Evolutionary conservation across 371 early-diverging fungal species (phyloP).

Genomic region (Saksenaea vasiformis): DNA sequence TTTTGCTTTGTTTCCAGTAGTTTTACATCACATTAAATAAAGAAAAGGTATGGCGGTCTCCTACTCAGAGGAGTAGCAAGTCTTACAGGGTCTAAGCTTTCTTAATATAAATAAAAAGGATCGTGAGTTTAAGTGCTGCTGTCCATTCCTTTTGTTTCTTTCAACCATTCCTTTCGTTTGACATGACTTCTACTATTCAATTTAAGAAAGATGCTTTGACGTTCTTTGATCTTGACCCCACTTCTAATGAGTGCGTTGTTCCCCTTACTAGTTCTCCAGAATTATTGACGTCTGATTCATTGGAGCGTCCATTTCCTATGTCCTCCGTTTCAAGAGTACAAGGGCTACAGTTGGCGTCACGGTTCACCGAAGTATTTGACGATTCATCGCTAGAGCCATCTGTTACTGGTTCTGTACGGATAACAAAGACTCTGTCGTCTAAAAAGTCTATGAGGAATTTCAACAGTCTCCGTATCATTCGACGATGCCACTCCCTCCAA

Average conservation of each 20-base stretch:
- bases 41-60: neutral
- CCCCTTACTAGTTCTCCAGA: slow-evolving; percentile 28
- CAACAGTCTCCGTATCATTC: neutral
- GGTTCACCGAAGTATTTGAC: neutral
- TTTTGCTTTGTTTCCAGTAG: neutral
- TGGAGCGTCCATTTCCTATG: slow-evolving; percentile 27
- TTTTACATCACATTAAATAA: neutral
- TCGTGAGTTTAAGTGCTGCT: slow-evolving; percentile 1
- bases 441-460: neutral
- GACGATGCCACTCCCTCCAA: neutral
- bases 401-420: neutral
- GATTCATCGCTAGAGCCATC: neutral
- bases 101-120: neutral
- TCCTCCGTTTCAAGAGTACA: slow-evolving; percentile 25
- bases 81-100: slow-evolving; percentile 2
- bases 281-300: slow-evolving; percentile 26
- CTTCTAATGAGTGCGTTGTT: slow-evolving; percentile 24
- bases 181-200: slow-evolving; percentile 16
- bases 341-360: neutral
- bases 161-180: slow-evolving; percentile 10
- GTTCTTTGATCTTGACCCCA: slow-evolving; percentile 34
- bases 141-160: slow-evolving; percentile 8
- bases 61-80: neutral
- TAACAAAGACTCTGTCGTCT: neutral
- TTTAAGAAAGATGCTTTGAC: slow-evolving; percentile 38